phyloP scores from a whole-genome alignment of 2,329 filamentous ascomycete genomes.

The Apiospora kogelbergensis region DNA sequence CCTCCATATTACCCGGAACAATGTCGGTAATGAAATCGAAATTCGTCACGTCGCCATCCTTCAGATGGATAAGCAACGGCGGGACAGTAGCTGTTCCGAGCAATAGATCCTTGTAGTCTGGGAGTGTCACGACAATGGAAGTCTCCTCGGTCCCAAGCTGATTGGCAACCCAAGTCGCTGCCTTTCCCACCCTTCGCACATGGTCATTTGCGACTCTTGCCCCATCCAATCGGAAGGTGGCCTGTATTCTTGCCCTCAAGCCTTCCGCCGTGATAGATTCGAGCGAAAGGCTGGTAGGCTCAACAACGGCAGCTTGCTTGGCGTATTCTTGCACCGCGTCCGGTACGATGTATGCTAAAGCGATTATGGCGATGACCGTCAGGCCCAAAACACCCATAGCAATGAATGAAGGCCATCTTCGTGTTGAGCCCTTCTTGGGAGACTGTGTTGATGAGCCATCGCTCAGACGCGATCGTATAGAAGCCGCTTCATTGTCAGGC shows the following conservation, averaged over 20 bases:
- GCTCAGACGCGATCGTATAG: slow-evolving; percentile 29
- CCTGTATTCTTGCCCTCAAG: slow-evolving; percentile 76
- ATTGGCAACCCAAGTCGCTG: slow-evolving; percentile 77
- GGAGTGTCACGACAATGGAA: slow-evolving; percentile 74
- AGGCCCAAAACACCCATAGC: slow-evolving; percentile 67
- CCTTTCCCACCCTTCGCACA: slow-evolving; percentile 72
- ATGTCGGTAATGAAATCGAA: slow-evolving; percentile 80
- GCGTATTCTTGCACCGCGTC: slow-evolving; percentile 82
- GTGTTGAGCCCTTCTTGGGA: slow-evolving; percentile 35
- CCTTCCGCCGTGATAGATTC: slow-evolving; percentile 80
- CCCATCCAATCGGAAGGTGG: slow-evolving; percentile 78
- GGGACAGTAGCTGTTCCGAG: slow-evolving; percentile 78
- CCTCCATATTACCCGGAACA: slow-evolving; percentile 72
- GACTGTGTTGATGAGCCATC: slow-evolving; percentile 24
- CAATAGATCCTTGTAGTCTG: slow-evolving; percentile 76
- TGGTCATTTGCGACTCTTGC: slow-evolving; percentile 69
- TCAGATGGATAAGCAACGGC: slow-evolving; percentile 70
- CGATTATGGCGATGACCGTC: slow-evolving; percentile 66
- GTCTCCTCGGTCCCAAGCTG: slow-evolving; percentile 74
- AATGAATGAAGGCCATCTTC: slow-evolving; percentile 76
- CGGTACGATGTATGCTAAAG: slow-evolving; percentile 79
- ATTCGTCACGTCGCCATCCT: slow-evolving; percentile 73
- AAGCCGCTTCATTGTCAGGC: slow-evolving; percentile 27
- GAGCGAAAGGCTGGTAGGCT: slow-evolving; percentile 81
- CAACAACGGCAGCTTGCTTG: slow-evolving; percentile 76